These are phyloP conservation scores for Sclerotinia nivalis DNA, from an alignment of 2,329 filamentous ascomycete species.

Conservation along the genomic window DNA sequence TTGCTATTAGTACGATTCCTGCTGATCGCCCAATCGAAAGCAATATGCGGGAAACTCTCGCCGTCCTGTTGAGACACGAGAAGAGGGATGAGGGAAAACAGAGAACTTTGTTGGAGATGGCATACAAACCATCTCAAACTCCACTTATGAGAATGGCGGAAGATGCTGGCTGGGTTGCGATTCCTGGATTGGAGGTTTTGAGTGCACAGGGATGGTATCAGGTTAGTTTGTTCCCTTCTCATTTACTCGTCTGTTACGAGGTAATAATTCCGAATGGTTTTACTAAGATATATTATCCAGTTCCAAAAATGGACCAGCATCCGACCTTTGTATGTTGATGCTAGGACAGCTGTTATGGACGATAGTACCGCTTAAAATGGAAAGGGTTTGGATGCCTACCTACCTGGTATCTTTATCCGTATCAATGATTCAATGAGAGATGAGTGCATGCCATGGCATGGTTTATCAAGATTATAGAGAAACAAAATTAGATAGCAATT, in stretches of 20 bases:
- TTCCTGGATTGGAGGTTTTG: slow-evolving; percentile 86
- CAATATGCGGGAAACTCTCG: slow-evolving; percentile 65
- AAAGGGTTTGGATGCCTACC: neutral
- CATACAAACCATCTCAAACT: slow-evolving; percentile 86
- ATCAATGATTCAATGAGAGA: neutral
- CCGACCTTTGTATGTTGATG: slow-evolving; percentile 68
- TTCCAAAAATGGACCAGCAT: slow-evolving; percentile 87
- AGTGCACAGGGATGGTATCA: slow-evolving; percentile 89
- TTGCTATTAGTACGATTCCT: slow-evolving; percentile 88
- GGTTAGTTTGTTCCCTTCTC: slow-evolving; percentile 50
- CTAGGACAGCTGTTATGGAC: slow-evolving; percentile 59
- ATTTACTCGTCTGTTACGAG: neutral
- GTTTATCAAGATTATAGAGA: no score
- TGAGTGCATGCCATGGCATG: neutral
- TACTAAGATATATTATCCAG: slow-evolving; percentile 43
- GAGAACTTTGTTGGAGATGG: slow-evolving; percentile 85
- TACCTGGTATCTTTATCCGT: no score
- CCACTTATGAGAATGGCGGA: slow-evolving; percentile 81
- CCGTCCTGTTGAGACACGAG: slow-evolving; percentile 50
- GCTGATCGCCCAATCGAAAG: slow-evolving; percentile 81
- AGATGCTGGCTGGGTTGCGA: slow-evolving; percentile 75
- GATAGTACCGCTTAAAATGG: slow-evolving; percentile 19
- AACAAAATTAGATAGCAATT: neutral
- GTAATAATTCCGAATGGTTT: slow-evolving; percentile 32
- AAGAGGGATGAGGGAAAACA: slow-evolving; percentile 40